Conservation (phyloP, 1,284 basidiomycete species). For the Hymenochaete sp. region DNA sequence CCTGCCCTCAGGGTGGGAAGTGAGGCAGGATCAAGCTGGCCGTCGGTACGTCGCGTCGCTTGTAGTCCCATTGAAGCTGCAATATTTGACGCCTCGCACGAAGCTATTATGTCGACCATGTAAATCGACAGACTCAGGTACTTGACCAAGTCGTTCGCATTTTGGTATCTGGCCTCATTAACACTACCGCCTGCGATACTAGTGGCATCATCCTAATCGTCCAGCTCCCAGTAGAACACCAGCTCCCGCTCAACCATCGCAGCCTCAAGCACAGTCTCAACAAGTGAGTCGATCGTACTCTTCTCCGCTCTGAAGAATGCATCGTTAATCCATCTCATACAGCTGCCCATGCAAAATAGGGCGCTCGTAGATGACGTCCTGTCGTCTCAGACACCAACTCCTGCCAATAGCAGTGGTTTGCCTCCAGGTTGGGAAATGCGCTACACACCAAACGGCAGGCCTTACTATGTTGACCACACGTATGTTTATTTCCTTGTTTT, state of each 20-base stretch:
- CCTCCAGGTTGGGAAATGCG: slow-evolving; percentile 98
- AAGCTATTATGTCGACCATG: slow-evolving; percentile 80
- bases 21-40: slow-evolving; percentile 80
- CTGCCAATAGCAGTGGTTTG: slow-evolving; percentile 56
- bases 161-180: too few relatives aligned
- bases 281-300: neutral
- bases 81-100: too few relatives aligned
- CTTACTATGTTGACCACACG: slow-evolving; percentile 90
- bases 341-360: slow-evolving; percentile 42
- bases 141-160: too few relatives aligned
- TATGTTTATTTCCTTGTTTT: neutral
- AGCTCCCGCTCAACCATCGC: neutral
- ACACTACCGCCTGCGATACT: too few relatives aligned
- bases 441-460: slow-evolving; percentile 92
- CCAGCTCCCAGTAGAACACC: slow-evolving; percentile 17
- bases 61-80: neutral
- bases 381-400: slow-evolving; percentile 39
- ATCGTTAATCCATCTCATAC: slow-evolving; percentile 34
- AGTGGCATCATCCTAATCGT: slow-evolving; percentile 71
- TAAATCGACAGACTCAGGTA: slow-evolving; percentile 90
- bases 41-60: slow-evolving; percentile 52
- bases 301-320: neutral
- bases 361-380: slow-evolving; percentile 57
- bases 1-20: slow-evolving; percentile 91
- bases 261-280: neutral